These are phyloP conservation scores for Vanderwaltozyma yarrowii DNA, from an alignment of 805 yeast genomes.

Conservation along the genomic window DNA sequence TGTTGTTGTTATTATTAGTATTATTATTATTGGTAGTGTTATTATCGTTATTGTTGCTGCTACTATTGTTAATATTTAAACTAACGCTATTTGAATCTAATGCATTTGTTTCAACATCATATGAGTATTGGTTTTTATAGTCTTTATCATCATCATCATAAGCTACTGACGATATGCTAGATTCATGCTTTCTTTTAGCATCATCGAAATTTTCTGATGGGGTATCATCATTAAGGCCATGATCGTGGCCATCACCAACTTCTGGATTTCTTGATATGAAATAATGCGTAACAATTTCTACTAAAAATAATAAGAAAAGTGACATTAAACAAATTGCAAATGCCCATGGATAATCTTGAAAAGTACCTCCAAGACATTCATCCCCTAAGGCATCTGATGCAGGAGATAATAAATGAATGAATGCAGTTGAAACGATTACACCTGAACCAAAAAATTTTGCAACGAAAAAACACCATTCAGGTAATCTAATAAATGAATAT, in stretches of 20 bases:
- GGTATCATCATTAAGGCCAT: neutral
- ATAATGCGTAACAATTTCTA: slow-evolving; percentile 40
- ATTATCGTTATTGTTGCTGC: neutral
- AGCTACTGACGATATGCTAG: too few relatives aligned
- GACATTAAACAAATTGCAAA: slow-evolving; percentile 45
- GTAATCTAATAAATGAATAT: slow-evolving; percentile 48
- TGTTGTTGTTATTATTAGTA: neutral
- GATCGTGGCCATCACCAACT: slow-evolving; percentile 4
- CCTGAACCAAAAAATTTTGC: slow-evolving; percentile 78
- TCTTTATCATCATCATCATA: neutral
- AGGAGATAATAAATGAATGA: slow-evolving; percentile 63
- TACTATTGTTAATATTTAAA: too few relatives aligned
- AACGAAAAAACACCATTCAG: slow-evolving; percentile 52
- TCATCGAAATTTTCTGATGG: neutral
- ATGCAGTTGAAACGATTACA: slow-evolving; percentile 73
- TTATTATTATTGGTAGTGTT: neutral
- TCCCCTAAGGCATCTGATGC: slow-evolving; percentile 47
- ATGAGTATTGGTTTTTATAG: neutral
- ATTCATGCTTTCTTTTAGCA: too few relatives aligned
- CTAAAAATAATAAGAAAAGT: slow-evolving; percentile 36
- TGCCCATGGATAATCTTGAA: slow-evolving; percentile 45
- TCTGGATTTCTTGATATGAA: slow-evolving; percentile 30
- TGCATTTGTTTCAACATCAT: slow-evolving; percentile 1
- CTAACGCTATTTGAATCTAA: slow-evolving; percentile 1
- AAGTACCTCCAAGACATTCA: slow-evolving; percentile 54